phyloP scores from a whole-genome alignment of 1,139 yeast species.

The Meyerozyma guilliermondii region DNA sequence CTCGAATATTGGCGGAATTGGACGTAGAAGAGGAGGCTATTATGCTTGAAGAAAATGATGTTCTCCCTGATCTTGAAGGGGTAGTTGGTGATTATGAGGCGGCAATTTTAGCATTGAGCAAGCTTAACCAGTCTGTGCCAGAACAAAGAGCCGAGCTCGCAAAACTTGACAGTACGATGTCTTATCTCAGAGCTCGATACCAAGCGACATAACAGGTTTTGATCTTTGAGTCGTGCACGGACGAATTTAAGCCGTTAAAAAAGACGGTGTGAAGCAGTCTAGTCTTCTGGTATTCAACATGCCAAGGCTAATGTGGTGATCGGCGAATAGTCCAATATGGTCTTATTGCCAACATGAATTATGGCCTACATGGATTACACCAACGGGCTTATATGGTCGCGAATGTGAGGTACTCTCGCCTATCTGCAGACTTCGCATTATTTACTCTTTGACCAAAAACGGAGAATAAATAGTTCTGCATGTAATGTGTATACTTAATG shows the following conservation, averaged over 20 bases:
- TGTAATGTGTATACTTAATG: not conserved
- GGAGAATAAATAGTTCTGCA: conserved; percentile 2
- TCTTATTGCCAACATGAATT: too few relatives aligned
- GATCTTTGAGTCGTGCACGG: too few relatives aligned
- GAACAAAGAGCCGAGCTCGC: conserved; percentile 27
- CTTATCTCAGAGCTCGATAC: conserved; percentile 15
- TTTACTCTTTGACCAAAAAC: not conserved
- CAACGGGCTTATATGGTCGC: too few relatives aligned
- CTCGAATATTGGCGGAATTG: conserved; percentile 18
- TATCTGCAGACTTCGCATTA: not conserved
- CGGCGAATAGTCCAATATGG: too few relatives aligned
- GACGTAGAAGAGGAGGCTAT: conserved; percentile 14
- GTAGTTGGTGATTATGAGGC: conserved; percentile 23
- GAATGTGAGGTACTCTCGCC: too few relatives aligned
- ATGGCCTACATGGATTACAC: too few relatives aligned
- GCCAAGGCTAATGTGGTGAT: too few relatives aligned
- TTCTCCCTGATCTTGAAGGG: conserved; percentile 12
- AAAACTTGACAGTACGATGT: conserved; percentile 24
- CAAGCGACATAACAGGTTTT: not conserved
- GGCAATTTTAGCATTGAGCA: conserved; percentile 18
- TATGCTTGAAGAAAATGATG: conserved; percentile 14
- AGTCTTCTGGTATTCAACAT: too few relatives aligned
- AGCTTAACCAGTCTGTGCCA: conserved; percentile 28
- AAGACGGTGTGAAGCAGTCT: too few relatives aligned
- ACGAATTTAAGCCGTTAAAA: too few relatives aligned